Evolutionary conservation across 352 stramenopile species (phyloP), one percentile per base, ranked within the genome.

Genomic region (Phytopythium sindhum): DNA sequence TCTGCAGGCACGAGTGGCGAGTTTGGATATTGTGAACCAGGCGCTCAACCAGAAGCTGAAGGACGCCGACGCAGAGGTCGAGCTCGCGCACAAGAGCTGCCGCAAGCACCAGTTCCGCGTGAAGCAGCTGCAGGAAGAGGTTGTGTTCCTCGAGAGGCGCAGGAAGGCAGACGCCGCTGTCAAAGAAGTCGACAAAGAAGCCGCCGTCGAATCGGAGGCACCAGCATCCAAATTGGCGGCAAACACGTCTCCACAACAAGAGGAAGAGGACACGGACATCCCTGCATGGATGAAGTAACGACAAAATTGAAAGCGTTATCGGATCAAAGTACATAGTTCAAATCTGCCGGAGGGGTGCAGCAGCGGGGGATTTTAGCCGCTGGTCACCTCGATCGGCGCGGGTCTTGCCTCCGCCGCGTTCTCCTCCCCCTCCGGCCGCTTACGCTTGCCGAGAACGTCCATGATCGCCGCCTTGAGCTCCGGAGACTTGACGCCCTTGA

Each of bases 61-160:
- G 35, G 74, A 86, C n/a, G 70, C 68, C 2, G 39, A 50, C 2
- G 56, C 72, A 15, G 81, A 90, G 59, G 56, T 92, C 14, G 72
- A 88, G 51, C 70, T 61, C 37, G 72, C 79, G 14, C 74, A 68
- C 26, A 88, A 86, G 41, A 80, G 66, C 56, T 75, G 66, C 44
- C 81, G 81, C 17, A 78, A 88, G 61, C 64, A 66, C 29, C 77
- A 88, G 35, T 92, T 92, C 58, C 80, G 81, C 29, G 75, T 77
- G 60, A 78, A 84, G 47, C 79, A 92, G 67, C 72, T 92, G 4
- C 77, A 89, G 60, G 83, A 92, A 67, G 81, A 92, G 65, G 62
- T 86, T 31, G 60, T 81, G 29, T 90, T 88, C 47, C 57, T 84
- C 14, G 75, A 79, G 51, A 91, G 89, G 57, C 73, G 77, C 33